These are phyloP conservation scores for Chaetomium globosum DNA, from an alignment of 2,329 filamentous ascomycete species.

Conservation along the genomic window DNA sequence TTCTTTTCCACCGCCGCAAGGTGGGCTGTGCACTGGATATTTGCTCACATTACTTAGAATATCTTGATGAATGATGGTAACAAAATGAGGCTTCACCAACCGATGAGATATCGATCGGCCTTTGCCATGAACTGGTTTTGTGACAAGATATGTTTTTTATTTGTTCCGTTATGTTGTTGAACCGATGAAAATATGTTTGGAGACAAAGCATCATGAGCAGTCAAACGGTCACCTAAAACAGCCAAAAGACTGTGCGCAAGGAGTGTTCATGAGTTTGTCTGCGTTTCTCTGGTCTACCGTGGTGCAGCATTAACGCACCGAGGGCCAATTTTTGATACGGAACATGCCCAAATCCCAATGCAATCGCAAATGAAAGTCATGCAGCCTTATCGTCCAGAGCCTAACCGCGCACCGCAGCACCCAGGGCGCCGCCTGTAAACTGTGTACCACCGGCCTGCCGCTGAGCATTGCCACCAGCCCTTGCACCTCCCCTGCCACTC, in stretches of 20 bases:
- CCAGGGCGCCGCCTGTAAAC: conserved; percentile 80
- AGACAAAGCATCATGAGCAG: not conserved
- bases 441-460: conserved; percentile 73
- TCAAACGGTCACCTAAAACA: not conserved
- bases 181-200: not conserved
- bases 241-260: not conserved
- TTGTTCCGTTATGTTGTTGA: not conserved
- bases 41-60: not conserved
- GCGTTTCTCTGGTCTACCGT: conserved; percentile 32
- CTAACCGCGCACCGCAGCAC: conserved; percentile 66
- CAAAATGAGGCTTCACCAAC: too few species aligned
- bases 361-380: conserved; percentile 36
- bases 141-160: not conserved
- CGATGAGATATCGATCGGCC: too few species aligned
- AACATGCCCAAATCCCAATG: conserved; percentile 38
- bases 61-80: not conserved
- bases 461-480: conserved; percentile 60
- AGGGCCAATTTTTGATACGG: conserved; percentile 34
- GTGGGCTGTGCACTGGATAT: not conserved
- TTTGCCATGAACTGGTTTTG: not conserved
- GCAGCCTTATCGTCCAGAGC: conserved; percentile 21
- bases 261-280: conserved; percentile 20
- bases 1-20: not conserved
- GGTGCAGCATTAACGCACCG: conserved; percentile 33
- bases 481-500: conserved; percentile 63